Evolutionary conservation across 2,329 filamentous ascomycete genomes (phyloP).

Genomic region (Penicillium sp.): DNA sequence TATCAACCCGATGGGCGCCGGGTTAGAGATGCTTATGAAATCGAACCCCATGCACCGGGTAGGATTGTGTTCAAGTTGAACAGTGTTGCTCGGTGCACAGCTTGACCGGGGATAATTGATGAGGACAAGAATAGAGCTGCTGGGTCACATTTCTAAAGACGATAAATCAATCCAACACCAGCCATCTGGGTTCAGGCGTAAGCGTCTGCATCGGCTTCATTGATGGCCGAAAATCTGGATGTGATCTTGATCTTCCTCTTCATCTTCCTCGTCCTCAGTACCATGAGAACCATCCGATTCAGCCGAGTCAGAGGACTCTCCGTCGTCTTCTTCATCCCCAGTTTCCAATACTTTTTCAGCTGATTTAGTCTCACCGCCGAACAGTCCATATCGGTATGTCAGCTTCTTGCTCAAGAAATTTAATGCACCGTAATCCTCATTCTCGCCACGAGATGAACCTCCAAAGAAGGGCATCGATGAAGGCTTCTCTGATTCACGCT

Average conservation of each 20-base stretch:
- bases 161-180: neutral
- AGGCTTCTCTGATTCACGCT: slow-evolving; percentile 30
- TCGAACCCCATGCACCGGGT: neutral
- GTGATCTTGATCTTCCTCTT: slow-evolving; percentile 49
- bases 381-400: slow-evolving; percentile 36
- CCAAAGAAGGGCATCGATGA: slow-evolving; percentile 31
- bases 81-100: neutral
- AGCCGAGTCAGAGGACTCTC: slow-evolving; percentile 23
- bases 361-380: slow-evolving; percentile 29
- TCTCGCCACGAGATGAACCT: slow-evolving; percentile 15
- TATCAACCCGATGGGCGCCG: neutral
- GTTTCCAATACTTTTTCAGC: slow-evolving; percentile 20
- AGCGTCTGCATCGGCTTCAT: slow-evolving; percentile 25
- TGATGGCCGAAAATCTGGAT: slow-evolving; percentile 55
- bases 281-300: slow-evolving; percentile 42
- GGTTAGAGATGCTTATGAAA: neutral
- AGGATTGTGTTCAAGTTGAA: neutral
- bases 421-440: slow-evolving; percentile 52
- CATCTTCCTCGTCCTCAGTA: slow-evolving; percentile 50
- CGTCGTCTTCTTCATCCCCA: slow-evolving; percentile 21
- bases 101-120: neutral
- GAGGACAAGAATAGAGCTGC: neutral
- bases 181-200: neutral
- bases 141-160: neutral
- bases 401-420: slow-evolving; percentile 54